These are phyloP conservation scores for Pseudogymnoascus sp. DNA, from an alignment of 2,329 filamentous ascomycete species.

Conservation along the genomic window DNA sequence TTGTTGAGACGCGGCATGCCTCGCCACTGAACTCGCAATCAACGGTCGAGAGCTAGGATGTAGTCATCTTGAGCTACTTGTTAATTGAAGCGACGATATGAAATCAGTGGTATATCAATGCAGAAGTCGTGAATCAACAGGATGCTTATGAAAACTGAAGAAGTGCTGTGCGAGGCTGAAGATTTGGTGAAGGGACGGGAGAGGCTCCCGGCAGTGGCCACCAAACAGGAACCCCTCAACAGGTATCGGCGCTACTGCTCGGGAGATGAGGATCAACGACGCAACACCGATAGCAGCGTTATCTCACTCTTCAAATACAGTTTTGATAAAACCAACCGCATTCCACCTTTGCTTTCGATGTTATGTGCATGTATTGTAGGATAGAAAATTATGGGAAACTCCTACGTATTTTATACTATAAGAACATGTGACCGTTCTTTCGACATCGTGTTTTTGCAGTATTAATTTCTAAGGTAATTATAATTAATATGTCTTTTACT, in stretches of 20 bases:
- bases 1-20: constrained; percentile 8
- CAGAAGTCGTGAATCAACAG: not conserved
- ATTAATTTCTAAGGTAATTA: too few relatives aligned
- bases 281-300: not conserved
- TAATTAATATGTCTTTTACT: too few relatives aligned
- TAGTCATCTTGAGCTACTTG: not conserved
- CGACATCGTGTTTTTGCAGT: too few relatives aligned
- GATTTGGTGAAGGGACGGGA: not conserved
- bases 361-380: not conserved
- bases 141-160: not conserved
- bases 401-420: too few relatives aligned
- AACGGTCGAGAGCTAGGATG: not conserved
- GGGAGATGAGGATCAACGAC: constrained; percentile 3
- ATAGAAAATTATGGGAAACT: not conserved
- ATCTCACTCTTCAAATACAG: not conserved
- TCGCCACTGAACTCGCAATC: not conserved
- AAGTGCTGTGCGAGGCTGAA: not conserved
- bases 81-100: not conserved
- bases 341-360: not conserved
- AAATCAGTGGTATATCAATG: not conserved
- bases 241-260: not conserved
- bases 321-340: not conserved
- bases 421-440: too few relatives aligned
- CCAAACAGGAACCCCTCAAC: not conserved
- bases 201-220: not conserved